Evolutionary conservation across 495 filamentous ascomycete species (phyloP).

Genomic region (Aspergillus haitiensis): DNA sequence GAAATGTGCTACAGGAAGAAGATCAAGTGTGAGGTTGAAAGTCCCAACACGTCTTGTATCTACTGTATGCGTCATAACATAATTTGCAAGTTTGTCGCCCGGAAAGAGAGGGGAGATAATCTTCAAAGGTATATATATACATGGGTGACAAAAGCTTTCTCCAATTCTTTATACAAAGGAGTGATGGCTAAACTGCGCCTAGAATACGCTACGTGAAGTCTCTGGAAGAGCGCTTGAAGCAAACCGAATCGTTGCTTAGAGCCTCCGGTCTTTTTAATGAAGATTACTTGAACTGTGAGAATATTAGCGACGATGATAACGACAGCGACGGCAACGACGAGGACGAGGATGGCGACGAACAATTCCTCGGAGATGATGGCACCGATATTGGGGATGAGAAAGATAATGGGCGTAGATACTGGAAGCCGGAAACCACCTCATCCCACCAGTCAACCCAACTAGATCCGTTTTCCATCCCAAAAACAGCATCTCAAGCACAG

Average conservation of each 20-base stretch:
- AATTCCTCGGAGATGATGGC: too few species aligned
- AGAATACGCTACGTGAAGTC: slow-evolving; percentile 92
- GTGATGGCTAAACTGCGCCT: slow-evolving; percentile 8
- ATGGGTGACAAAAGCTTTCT: not conserved
- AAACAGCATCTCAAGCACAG: not conserved
- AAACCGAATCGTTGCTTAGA: slow-evolving; percentile 82
- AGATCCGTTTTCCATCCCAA: not conserved
- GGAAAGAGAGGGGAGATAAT: slow-evolving; percentile 86
- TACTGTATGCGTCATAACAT: slow-evolving; percentile 94
- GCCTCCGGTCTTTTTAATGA: slow-evolving; percentile 80
- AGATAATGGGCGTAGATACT: slow-evolving; percentile 8
- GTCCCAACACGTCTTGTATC: slow-evolving; percentile 66
- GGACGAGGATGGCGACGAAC: not conserved
- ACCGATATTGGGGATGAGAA: not conserved
- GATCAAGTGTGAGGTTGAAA: slow-evolving; percentile 93
- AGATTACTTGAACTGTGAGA: slow-evolving; percentile 69
- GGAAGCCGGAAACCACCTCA: slow-evolving; percentile 5
- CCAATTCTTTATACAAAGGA: not conserved
- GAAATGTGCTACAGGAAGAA: slow-evolving; percentile 97
- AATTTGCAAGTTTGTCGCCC: slow-evolving; percentile 84
- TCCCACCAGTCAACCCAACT: not conserved
- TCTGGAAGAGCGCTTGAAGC: slow-evolving; percentile 81
- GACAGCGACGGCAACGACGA: slow-evolving; percentile 59
- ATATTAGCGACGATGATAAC: slow-evolving; percentile 55
- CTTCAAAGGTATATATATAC: slow-evolving; percentile 70